phyloP scores from a whole-genome alignment of 1,139 yeast genomes.

The Geotrichum phurueaensis region DNA sequence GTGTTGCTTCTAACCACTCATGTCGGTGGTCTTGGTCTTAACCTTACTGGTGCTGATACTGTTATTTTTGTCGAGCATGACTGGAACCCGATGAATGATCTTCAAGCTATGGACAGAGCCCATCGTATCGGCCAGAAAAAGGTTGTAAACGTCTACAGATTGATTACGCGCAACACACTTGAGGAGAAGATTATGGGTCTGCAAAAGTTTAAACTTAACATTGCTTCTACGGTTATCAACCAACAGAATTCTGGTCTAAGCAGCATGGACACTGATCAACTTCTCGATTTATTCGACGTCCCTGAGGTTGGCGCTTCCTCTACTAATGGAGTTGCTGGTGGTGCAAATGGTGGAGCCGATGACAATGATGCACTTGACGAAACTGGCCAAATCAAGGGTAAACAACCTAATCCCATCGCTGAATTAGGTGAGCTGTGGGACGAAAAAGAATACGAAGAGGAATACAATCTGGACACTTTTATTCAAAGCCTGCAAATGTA shows the following conservation, averaged over 20 bases:
- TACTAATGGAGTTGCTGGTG: conserved; percentile 33
- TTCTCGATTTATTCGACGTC: conserved; percentile 80
- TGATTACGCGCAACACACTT: conserved; percentile 85
- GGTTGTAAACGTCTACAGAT: conserved; percentile 89
- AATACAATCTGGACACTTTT: conserved; percentile 86
- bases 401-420: conserved; percentile 58
- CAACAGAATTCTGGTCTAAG: conserved; percentile 93
- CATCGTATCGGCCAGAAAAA: conserved; percentile 97
- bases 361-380: conserved; percentile 41
- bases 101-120: conserved; percentile 99
- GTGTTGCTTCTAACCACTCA: conserved; percentile 86
- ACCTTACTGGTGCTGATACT: conserved; percentile 97
- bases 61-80: conserved; percentile 98
- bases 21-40: conserved; percentile 96
- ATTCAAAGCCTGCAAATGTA: conserved; percentile 60
- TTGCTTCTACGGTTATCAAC: conserved; percentile 91
- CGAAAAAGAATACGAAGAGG: conserved; percentile 91
- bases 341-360: conserved; percentile 24
- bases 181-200: conserved; percentile 98
- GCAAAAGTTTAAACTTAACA: conserved; percentile 94
- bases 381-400: conserved; percentile 54
- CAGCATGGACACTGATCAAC: conserved; percentile 94
- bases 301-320: conserved; percentile 48
- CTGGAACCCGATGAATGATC: conserved; percentile 99
- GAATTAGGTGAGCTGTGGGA: conserved; percentile 96